phyloP scores from a whole-genome alignment of 1,284 basidiomycete species.

The Trichosporon coremiiforme region DNA sequence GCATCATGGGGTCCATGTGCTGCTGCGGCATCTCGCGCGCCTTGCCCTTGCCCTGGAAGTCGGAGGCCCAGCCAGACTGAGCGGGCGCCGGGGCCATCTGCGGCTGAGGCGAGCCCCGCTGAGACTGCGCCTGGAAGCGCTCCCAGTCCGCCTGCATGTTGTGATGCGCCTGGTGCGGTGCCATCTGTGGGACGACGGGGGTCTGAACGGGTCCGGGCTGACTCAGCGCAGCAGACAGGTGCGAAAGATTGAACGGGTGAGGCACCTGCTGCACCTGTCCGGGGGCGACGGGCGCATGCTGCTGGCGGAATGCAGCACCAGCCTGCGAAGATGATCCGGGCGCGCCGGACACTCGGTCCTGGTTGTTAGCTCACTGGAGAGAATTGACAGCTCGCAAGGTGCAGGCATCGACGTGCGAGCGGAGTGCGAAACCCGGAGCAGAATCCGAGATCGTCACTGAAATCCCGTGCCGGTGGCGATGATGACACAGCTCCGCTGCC shows the following conservation, averaged over 20 bases:
- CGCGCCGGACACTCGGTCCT: conserved; percentile 29
- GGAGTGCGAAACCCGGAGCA: background rate
- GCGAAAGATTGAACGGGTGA: conserved; percentile 54
- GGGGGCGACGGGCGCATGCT: conserved; percentile 20
- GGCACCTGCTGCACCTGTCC: conserved; percentile 29
- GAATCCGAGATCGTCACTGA: conserved; percentile 2
- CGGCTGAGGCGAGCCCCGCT: conserved; percentile 24
- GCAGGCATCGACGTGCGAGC: background rate
- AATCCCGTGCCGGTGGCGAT: conserved; percentile 11
- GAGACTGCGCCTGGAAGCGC: conserved; percentile 30
- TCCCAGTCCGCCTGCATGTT: conserved; percentile 28
- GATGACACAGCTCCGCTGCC: conserved; percentile 15
- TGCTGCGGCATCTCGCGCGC: conserved; percentile 28
- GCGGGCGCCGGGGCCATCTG: conserved; percentile 4
- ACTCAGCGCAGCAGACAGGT: conserved; percentile 45
- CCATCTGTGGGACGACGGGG: conserved; percentile 16
- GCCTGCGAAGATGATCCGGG: conserved; percentile 28
- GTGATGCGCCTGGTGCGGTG: conserved; percentile 20
- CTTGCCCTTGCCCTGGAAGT: conserved; percentile 38
- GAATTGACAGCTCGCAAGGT: background rate
- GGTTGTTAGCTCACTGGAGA: conserved; percentile 19
- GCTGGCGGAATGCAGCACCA: conserved; percentile 29
- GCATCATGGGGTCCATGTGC: conserved; percentile 22
- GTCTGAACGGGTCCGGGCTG: conserved; percentile 28
- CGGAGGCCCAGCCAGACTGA: conserved; percentile 25